A percentile compares a stretch with the other conserved stretches of the same genome.
Evolutionary conservation across 2,329 filamentous ascomycete genomes (phyloP).

Genomic region (Paraconiothyrium sp.): DNA sequence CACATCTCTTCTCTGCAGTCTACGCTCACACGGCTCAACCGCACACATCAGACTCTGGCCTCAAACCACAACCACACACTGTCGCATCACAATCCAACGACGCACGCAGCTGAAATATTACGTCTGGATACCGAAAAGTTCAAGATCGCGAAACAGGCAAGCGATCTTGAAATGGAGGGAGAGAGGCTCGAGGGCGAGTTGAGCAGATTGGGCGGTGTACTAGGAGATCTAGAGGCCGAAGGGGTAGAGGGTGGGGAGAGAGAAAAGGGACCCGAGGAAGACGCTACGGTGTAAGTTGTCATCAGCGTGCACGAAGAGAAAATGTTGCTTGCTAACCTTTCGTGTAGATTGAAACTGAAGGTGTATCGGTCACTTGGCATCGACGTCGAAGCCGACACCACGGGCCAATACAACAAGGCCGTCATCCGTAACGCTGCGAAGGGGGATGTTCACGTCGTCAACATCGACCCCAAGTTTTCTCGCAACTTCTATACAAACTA

Average conservation of each 20-base stretch:
- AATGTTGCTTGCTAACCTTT: constrained; percentile 16
- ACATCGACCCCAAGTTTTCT: constrained; percentile 91
- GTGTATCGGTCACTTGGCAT: constrained; percentile 92
- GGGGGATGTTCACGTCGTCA: constrained; percentile 93
- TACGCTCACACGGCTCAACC: constrained; percentile 67
- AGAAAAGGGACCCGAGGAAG: constrained; percentile 58
- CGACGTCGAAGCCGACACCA: constrained; percentile 83
- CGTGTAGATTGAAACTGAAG: constrained; percentile 76
- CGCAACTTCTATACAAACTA: constrained; percentile 94
- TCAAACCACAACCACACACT: constrained; percentile 81
- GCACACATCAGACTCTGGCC: constrained; percentile 77
- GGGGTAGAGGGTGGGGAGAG: constrained; percentile 78
- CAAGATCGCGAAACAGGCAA: constrained; percentile 88
- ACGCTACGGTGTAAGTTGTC: constrained; percentile 57
- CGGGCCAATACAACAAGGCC: constrained; percentile 84
- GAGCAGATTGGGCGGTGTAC: constrained; percentile 75
- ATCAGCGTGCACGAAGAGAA: not conserved
- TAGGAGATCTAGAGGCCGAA: constrained; percentile 86
- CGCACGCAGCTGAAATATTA: constrained; percentile 85
- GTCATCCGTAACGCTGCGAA: constrained; percentile 85
- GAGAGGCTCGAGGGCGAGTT: constrained; percentile 85
- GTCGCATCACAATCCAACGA: constrained; percentile 76
- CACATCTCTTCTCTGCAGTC: constrained; percentile 62
- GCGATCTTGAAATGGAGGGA: constrained; percentile 91
- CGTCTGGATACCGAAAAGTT: constrained; percentile 94